phyloP scores from a whole-genome alignment of 2,329 filamentous ascomycete genomes.

The Metarhizium humberi region DNA sequence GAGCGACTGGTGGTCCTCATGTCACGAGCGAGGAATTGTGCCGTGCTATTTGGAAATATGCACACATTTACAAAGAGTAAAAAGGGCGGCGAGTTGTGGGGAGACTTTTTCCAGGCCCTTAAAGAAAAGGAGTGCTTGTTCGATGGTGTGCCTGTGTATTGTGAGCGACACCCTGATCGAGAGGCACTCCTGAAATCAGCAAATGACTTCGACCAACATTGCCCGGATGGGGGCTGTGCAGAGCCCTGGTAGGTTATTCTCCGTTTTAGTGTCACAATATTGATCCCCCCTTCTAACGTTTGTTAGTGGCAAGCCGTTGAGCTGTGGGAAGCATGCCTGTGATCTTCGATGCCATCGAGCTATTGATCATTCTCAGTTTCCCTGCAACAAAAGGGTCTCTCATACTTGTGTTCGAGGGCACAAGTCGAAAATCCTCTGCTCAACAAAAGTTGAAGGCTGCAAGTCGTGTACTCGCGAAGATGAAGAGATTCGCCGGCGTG shows the following conservation, averaged over 20 bases:
- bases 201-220: conserved; percentile 50
- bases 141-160: conserved; percentile 51
- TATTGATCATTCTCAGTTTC: conserved; percentile 42
- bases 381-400: conserved; percentile 26
- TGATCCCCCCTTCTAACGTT: conserved; percentile 4
- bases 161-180: conserved; percentile 47
- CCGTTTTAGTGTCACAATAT: neutral
- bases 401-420: conserved; percentile 45
- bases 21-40: conserved; percentile 53
- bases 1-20: conserved; percentile 63
- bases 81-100: conserved; percentile 37
- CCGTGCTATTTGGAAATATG: conserved; percentile 64
- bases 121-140: conserved; percentile 41
- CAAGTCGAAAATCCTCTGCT: conserved; percentile 36
- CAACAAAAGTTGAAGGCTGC: conserved; percentile 31
- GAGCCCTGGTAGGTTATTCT: conserved; percentile 45
- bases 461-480: conserved; percentile 42
- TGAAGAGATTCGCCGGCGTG: conserved; percentile 30
- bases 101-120: conserved; percentile 45
- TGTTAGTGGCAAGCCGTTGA: conserved; percentile 36
- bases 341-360: conserved; percentile 52
- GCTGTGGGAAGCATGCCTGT: conserved; percentile 52
- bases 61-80: conserved; percentile 53
- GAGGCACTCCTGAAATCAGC: conserved; percentile 35
- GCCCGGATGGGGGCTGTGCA: conserved; percentile 62